A percentile compares a stretch with the other conserved stretches of the same genome.
These are phyloP conservation scores for Cladosporium sp. DNA, from an alignment of 2,329 filamentous ascomycete genomes.

Conservation along the genomic window DNA sequence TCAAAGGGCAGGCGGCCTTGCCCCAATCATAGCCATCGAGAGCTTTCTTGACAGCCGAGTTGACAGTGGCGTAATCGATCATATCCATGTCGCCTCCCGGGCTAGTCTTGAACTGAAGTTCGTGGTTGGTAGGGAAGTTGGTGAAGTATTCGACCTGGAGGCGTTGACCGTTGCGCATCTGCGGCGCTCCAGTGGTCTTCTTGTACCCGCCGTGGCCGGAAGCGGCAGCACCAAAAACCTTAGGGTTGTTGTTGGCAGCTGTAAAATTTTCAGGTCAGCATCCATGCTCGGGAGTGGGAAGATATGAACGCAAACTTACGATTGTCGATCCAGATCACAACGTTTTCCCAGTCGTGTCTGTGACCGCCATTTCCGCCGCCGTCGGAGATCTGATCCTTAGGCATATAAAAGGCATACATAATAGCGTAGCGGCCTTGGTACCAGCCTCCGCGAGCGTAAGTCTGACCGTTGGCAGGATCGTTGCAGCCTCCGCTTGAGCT, in stretches of 20 bases:
- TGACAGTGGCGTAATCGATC: constrained; percentile 7
- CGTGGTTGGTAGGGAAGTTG: constrained; percentile 8
- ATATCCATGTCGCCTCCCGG: background rate
- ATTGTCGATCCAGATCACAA: constrained; percentile 6
- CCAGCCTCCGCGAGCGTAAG: background rate
- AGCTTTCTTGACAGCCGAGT: background rate
- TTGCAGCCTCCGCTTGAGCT: constrained; percentile 1
- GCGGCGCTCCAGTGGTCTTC: background rate
- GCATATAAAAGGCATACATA: constrained; percentile 4
- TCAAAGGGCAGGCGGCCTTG: background rate
- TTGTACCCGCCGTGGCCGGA: constrained; percentile 2
- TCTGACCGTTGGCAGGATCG: constrained; percentile 1
- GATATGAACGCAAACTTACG: background rate
- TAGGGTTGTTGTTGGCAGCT: constrained; percentile 3
- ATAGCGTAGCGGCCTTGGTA: constrained; percentile 5
- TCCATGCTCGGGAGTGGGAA: background rate
- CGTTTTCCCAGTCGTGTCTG: background rate
- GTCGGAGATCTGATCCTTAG: constrained; percentile 2
- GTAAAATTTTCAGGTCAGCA: background rate
- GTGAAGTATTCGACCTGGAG: constrained; percentile 10
- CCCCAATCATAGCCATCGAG: background rate
- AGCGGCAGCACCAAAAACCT: background rate
- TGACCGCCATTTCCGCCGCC: constrained; percentile 6
- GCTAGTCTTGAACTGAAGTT: constrained; percentile 1
- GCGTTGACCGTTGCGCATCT: background rate